Evolutionary conservation across 352 stramenopile species (phyloP).

Genomic region (Pythium biforme): DNA sequence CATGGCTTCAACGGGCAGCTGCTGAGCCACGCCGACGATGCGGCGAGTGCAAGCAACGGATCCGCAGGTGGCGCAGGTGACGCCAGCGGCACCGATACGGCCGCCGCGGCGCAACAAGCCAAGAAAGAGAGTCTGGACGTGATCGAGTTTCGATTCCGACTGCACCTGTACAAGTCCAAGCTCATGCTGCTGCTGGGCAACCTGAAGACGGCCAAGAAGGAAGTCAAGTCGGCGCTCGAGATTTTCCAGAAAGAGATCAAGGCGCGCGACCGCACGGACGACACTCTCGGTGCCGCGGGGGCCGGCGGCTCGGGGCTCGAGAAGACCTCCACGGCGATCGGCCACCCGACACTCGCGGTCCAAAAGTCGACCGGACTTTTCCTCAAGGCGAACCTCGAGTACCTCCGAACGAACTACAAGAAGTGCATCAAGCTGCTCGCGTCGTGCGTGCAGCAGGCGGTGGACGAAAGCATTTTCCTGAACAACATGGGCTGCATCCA

Average conservation of each 20-base stretch:
- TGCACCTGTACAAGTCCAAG: constrained; percentile 93
- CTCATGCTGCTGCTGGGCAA: constrained; percentile 87
- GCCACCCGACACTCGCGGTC: constrained; percentile 73
- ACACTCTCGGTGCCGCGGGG: constrained; percentile 17
- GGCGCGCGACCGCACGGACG: constrained; percentile 33
- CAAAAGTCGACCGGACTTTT: constrained; percentile 90
- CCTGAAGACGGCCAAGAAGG: constrained; percentile 90
- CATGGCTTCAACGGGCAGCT: constrained; percentile 87
- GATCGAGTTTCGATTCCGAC: constrained; percentile 88
- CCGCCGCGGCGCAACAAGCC: constrained; percentile 39
- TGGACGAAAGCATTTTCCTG: constrained; percentile 84
- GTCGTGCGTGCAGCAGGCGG: constrained; percentile 81
- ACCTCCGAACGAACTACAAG: constrained; percentile 93
- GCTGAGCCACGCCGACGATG: constrained; percentile 40
- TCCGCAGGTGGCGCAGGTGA: constrained; percentile 23
- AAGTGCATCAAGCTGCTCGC: constrained; percentile 93
- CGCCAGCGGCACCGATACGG: constrained; percentile 34
- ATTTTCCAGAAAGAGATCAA: constrained; percentile 93
- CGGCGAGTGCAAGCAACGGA: constrained; percentile 19
- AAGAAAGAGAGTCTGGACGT: constrained; percentile 60
- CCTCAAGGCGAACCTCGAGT: constrained; percentile 93
- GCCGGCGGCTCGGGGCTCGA: constrained; percentile 41
- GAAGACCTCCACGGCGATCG: constrained; percentile 73
- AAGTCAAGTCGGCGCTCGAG: constrained; percentile 91
- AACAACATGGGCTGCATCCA: constrained; percentile 94